Evolutionary conservation across 306 rosid species (phyloP).

Genomic region (Cicer bijugum): DNA sequence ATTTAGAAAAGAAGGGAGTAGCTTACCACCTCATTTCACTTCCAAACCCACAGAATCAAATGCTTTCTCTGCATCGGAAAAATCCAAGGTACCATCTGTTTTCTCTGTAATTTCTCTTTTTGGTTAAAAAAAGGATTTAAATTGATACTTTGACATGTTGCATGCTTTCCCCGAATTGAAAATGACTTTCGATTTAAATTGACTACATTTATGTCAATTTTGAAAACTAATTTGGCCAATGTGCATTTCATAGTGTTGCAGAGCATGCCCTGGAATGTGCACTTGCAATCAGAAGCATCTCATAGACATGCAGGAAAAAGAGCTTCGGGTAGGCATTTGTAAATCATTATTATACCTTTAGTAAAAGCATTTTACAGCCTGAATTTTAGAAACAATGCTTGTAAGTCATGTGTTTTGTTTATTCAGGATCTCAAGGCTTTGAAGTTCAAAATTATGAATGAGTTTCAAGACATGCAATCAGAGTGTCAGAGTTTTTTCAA

Average conservation of each 20-base stretch:
- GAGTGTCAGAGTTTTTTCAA: conserved; percentile 65
- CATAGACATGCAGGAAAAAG: conserved; percentile 73
- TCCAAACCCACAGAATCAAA: conserved; percentile 46
- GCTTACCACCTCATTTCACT: conserved; percentile 38
- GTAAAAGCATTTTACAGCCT: not conserved
- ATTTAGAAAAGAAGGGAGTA: conserved; percentile 50
- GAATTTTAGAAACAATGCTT: not conserved
- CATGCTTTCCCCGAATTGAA: not conserved
- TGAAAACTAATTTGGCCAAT: conserved; percentile 45
- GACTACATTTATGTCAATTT: conserved; percentile 16
- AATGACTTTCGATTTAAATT: not conserved
- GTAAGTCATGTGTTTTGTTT: conserved; percentile 37
- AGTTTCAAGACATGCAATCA: conserved; percentile 68
- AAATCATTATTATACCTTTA: not conserved
- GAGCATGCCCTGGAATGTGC: conserved; percentile 61
- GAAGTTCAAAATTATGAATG: conserved; percentile 61
- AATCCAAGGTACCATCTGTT: conserved; percentile 54
- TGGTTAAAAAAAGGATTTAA: not conserved
- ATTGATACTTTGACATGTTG: conserved; percentile 27
- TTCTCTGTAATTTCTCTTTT: not conserved
- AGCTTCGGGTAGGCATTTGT: conserved; percentile 62
- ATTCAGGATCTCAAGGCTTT: conserved; percentile 78
- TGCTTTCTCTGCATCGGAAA: conserved; percentile 46
- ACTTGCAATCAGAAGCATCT: conserved; percentile 62
- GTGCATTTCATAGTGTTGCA: conserved; percentile 54